Percentiles rank a stretch among this genome's conserved stretches.
Conservation (phyloP, 129 eudicot species). For the Flaveria brownii region DNA sequence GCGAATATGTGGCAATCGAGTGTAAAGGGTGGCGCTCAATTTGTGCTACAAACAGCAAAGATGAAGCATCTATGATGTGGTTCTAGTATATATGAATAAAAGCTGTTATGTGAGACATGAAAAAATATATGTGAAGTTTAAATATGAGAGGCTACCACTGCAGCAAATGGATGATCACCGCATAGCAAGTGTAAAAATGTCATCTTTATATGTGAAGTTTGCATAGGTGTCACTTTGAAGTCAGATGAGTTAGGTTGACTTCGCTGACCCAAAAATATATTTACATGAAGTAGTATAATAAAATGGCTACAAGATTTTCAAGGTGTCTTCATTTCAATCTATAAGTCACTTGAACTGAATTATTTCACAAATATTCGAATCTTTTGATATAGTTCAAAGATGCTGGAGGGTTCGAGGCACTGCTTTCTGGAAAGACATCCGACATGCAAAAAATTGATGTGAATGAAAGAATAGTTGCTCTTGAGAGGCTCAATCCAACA, state of each 20-base stretch:
- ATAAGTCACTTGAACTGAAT: background rate
- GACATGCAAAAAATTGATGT: slow-evolving; percentile 80
- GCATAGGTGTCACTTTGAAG: background rate
- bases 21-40: too few relatives aligned
- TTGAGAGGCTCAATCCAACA: slow-evolving; percentile 91
- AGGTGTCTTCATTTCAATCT: background rate
- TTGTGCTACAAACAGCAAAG: background rate
- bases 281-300: background rate
- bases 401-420: slow-evolving; percentile 91
- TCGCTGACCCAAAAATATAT: background rate
- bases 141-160: background rate
- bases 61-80: slow-evolving; percentile 12
- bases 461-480: slow-evolving; percentile 81
- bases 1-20: too few relatives aligned
- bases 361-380: slow-evolving; percentile 12
- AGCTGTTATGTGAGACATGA: background rate
- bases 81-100: slow-evolving; percentile 3
- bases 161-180: background rate
- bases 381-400: slow-evolving; percentile 63
- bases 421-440: slow-evolving; percentile 63
- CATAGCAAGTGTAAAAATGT: background rate
- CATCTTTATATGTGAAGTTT: background rate
- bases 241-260: background rate
- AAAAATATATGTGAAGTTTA: background rate
- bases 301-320: background rate